Percentiles rank a stretch among this genome's conserved stretches.
These are phyloP conservation scores for Teratosphaeria gauchensis DNA, from an alignment of 2,329 filamentous ascomycete genomes.

Conservation along the genomic window DNA sequence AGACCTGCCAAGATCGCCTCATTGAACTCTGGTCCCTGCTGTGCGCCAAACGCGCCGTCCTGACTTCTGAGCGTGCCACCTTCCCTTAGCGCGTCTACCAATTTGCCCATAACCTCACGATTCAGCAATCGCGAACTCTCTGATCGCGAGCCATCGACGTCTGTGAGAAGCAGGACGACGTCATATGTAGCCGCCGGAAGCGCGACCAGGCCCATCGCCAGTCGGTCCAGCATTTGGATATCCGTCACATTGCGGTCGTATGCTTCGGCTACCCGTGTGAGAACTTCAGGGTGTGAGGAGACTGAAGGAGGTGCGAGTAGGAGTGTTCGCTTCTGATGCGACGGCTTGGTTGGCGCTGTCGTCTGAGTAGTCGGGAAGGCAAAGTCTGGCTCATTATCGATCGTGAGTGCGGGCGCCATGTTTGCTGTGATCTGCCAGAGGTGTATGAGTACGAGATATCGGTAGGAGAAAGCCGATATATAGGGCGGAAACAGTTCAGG, in stretches of 20 bases:
- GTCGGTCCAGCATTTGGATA: conserved; percentile 93
- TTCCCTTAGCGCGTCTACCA: conserved; percentile 62
- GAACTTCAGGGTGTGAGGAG: conserved; percentile 69
- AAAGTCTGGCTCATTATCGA: conserved; percentile 31
- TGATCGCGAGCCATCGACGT: conserved; percentile 56
- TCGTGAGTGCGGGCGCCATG: conserved; percentile 31
- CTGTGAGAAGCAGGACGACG: conserved; percentile 71
- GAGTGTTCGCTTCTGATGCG: conserved; percentile 50
- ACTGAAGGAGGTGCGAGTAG: conserved; percentile 86
- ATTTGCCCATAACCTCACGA: conserved; percentile 55
- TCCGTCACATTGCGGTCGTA: conserved; percentile 72
- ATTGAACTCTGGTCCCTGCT: conserved; percentile 45
- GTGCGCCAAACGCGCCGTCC: conserved; percentile 48
- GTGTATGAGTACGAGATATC: no score
- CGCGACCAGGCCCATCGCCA: conserved; percentile 69
- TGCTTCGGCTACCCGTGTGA: conserved; percentile 59
- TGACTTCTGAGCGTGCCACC: conserved; percentile 61
- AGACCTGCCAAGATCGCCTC: conserved; percentile 81
- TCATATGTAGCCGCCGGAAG: conserved; percentile 74
- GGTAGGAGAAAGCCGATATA: no score
- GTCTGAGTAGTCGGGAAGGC: conserved; percentile 13
- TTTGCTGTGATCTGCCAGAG: background rate
- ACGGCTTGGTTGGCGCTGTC: conserved; percentile 14
- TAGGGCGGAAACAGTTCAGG: no score
- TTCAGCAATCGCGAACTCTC: conserved; percentile 58